phyloP scores from a whole-genome alignment of 2,329 filamentous ascomycete species.

The Colletotrichum somersetense region DNA sequence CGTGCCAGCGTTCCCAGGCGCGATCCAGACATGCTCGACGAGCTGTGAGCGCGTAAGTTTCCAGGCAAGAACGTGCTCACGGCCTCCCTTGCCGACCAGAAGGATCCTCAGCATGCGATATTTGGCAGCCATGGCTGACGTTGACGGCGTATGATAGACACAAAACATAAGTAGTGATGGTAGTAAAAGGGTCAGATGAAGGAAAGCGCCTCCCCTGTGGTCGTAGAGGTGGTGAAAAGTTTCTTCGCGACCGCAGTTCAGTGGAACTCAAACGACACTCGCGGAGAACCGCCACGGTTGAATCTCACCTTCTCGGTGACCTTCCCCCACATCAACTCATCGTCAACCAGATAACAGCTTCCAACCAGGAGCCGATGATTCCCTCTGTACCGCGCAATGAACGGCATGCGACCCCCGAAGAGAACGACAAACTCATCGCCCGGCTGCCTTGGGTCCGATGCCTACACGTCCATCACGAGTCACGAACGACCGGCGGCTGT shows the following conservation, averaged over 20 bases:
- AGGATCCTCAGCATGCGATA: conserved; percentile 71
- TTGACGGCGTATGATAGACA: not conserved
- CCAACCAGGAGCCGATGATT: conserved; percentile 36
- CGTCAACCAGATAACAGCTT: conserved; percentile 40
- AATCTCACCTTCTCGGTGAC: conserved; percentile 32
- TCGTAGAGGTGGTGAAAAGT: not conserved
- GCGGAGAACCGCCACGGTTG: conserved; percentile 22
- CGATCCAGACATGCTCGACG: conserved; percentile 79
- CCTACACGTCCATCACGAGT: conserved; percentile 38
- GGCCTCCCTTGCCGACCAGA: conserved; percentile 86
- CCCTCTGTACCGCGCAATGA: conserved; percentile 29
- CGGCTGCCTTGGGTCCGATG: conserved; percentile 37
- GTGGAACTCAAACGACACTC: conserved; percentile 30
- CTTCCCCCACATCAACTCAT: conserved; percentile 41
- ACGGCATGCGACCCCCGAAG: conserved; percentile 42
- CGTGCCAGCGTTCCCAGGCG: conserved; percentile 90
- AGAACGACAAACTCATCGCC: conserved; percentile 39
- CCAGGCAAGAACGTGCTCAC: conserved; percentile 96
- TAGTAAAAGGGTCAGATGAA: no score
- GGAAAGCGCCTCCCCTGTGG: no score
- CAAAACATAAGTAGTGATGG: not conserved
- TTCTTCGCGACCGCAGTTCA: not conserved
- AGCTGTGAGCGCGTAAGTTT: conserved; percentile 86
- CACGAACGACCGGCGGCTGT: conserved; percentile 27
- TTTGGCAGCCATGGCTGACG: not conserved